Evolutionary conservation across 805 yeast genomes (phyloP).

Genomic region (Ogataea nitratoaversa): DNA sequence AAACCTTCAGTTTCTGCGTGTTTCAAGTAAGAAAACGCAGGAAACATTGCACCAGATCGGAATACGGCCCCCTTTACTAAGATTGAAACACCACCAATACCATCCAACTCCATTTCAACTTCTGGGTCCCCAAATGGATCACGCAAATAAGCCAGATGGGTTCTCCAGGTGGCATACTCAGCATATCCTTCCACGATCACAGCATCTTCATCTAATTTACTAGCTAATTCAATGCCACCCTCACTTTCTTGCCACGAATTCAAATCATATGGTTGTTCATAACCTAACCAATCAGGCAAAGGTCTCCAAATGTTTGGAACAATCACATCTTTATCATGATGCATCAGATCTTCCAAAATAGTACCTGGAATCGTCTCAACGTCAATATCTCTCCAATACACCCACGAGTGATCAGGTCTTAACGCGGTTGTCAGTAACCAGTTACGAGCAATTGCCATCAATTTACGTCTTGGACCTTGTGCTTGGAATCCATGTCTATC

Average conservation of each 20-base stretch:
- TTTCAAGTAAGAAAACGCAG: conserved; percentile 88
- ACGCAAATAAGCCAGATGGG: conserved; percentile 87
- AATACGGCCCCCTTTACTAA: conserved; percentile 81
- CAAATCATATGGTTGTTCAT: conserved; percentile 76
- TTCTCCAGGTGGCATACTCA: conserved; percentile 96
- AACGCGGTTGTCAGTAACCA: conserved; percentile 84
- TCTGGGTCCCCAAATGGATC: conserved; percentile 92
- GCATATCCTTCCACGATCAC: conserved; percentile 95
- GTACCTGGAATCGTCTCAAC: conserved; percentile 83
- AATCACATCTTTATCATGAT: conserved; percentile 79
- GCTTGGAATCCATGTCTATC: conserved; percentile 94
- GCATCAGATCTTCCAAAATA: conserved; percentile 84
- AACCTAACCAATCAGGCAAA: conserved; percentile 74
- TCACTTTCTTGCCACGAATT: conserved; percentile 80
- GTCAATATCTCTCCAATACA: conserved; percentile 95
- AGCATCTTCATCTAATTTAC: conserved; percentile 78
- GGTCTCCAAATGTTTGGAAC: conserved; percentile 93
- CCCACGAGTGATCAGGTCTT: conserved; percentile 89
- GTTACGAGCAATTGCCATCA: conserved; percentile 92
- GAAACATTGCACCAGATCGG: conserved; percentile 85
- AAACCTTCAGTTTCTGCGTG: conserved; percentile 98
- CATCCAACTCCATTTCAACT: conserved; percentile 89
- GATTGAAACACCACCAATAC: conserved; percentile 95
- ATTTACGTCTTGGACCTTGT: conserved; percentile 87
- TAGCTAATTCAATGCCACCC: conserved; percentile 73